Conservation (phyloP, 805 yeast species). For the Starmerella cellae region DNA sequence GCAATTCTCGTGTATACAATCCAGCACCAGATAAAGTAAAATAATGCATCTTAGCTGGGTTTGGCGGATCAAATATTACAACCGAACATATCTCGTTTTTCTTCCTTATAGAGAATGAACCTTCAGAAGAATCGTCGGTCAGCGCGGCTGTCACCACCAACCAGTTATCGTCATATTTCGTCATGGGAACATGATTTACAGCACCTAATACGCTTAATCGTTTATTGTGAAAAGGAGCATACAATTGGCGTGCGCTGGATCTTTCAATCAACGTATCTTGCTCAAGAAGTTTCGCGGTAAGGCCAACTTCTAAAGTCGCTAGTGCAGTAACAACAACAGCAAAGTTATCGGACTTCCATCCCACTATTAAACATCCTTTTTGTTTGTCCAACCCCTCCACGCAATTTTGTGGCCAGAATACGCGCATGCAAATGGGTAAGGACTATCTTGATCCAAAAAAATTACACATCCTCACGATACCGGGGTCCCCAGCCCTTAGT, state of each 20-base stretch:
- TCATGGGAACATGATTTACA: neutral
- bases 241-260: constrained; percentile 14
- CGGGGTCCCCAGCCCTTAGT: too few species aligned
- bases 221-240: constrained; percentile 12
- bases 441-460: neutral
- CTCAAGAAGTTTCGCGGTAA: constrained; percentile 14
- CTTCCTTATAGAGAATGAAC: neutral
- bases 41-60: constrained; percentile 56
- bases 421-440: constrained; percentile 9
- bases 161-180: neutral
- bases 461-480: too few species aligned
- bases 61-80: constrained; percentile 58
- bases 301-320: constrained; percentile 12
- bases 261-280: constrained; percentile 13
- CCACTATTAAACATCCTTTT: constrained; percentile 12
- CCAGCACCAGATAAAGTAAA: constrained; percentile 62
- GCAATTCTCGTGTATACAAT: constrained; percentile 31
- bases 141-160: neutral
- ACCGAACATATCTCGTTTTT: constrained; percentile 16
- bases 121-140: neutral
- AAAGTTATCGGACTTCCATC: constrained; percentile 17
- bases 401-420: constrained; percentile 18
- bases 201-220: constrained; percentile 16
- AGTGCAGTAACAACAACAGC: constrained; percentile 18
- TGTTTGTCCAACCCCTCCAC: neutral